phyloP scores from a whole-genome alignment of 441 rosid species.

The Pelargonium myrrhifolium region DNA sequence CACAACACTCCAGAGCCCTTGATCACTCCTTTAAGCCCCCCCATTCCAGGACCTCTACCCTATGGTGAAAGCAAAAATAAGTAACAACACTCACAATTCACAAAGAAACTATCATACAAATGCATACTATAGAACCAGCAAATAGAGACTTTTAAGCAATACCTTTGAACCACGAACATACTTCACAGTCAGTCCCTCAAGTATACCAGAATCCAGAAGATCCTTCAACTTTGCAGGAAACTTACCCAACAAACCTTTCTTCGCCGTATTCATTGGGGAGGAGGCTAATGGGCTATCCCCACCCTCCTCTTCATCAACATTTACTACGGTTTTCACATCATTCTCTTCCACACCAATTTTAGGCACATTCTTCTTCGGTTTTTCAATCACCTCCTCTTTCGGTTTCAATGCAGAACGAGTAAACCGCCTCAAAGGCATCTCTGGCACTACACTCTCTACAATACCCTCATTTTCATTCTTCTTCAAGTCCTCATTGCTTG shows the following conservation, averaged over 20 bases:
- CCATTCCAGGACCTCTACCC: constrained; percentile 39
- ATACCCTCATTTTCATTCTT: constrained; percentile 14
- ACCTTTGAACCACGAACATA: constrained; percentile 64
- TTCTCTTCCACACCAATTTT: constrained; percentile 18
- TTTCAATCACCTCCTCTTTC: constrained; percentile 24
- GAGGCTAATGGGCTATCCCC: constrained; percentile 19
- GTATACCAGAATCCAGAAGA: constrained; percentile 61
- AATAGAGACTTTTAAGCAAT: constrained; percentile 4
- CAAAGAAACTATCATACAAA: neutral
- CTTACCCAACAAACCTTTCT: constrained; percentile 30
- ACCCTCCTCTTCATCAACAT: constrained; percentile 20
- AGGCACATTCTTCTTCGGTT: constrained; percentile 30
- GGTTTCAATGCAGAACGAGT: constrained; percentile 60
- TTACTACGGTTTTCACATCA: constrained; percentile 12
- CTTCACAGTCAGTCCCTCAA: constrained; percentile 62
- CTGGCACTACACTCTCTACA: constrained; percentile 21
- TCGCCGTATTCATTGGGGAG: constrained; percentile 27
- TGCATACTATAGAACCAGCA: neutral
- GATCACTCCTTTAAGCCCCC: constrained; percentile 55
- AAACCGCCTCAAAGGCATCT: constrained; percentile 49
- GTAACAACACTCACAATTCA: neutral
- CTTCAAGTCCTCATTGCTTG: neutral
- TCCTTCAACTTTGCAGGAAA: constrained; percentile 57
- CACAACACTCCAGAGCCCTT: constrained; percentile 59
- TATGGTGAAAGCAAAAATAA: constrained; percentile 19